Evolutionary conservation across 371 early-diverging fungal species (phyloP).

Genomic region (Syncephalastrum monosporum): DNA sequence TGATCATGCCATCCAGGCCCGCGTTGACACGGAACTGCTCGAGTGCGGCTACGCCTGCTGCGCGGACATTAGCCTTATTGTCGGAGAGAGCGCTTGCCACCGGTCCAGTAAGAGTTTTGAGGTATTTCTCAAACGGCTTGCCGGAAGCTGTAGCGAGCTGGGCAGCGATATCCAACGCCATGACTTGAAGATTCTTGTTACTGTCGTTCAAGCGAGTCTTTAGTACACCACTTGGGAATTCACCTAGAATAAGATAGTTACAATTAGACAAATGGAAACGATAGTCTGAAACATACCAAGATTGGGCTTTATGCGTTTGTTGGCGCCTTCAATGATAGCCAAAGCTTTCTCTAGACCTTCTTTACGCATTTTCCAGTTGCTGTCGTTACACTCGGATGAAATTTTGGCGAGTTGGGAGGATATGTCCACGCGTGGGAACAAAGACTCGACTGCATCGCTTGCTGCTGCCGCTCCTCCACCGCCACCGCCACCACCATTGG

Average conservation of each 20-base stretch:
- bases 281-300: slow-evolving; percentile 39
- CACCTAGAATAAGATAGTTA: slow-evolving; percentile 36
- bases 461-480: slow-evolving; percentile 24
- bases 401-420: slow-evolving; percentile 41
- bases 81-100: slow-evolving; percentile 78
- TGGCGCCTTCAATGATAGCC: slow-evolving; percentile 68
- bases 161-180: slow-evolving; percentile 21
- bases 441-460: slow-evolving; percentile 72
- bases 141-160: slow-evolving; percentile 79
- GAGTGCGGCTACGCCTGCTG: slow-evolving; percentile 73
- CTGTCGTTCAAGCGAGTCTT: slow-evolving; percentile 83
- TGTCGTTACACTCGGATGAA: slow-evolving; percentile 69
- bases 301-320: slow-evolving; percentile 83
- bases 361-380: slow-evolving; percentile 94
- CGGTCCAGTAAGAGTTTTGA: slow-evolving; percentile 57
- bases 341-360: slow-evolving; percentile 86
- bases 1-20: slow-evolving; percentile 68
- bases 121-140: slow-evolving; percentile 77
- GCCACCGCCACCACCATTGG: slow-evolving; percentile 13
- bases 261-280: not conserved
- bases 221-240: slow-evolving; percentile 71
- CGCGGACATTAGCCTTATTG: slow-evolving; percentile 85
- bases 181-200: slow-evolving; percentile 73
- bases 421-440: slow-evolving; percentile 88
- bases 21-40: slow-evolving; percentile 66